Evolutionary conservation across 2,329 filamentous ascomycete genomes (phyloP).

Genomic region (Apiospora marii): DNA sequence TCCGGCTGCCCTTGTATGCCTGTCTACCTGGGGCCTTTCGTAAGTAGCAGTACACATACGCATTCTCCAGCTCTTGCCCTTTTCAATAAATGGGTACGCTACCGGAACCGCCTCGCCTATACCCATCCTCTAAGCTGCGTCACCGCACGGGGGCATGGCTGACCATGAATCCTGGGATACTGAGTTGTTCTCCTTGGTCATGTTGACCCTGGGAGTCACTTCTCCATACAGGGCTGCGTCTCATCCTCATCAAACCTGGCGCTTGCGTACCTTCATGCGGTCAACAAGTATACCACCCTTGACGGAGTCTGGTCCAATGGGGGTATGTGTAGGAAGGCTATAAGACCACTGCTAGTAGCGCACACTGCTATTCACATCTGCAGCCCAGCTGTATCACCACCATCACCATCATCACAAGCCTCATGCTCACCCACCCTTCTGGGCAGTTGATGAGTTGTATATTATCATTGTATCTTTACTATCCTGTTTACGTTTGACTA

Average conservation of each 20-base stretch:
- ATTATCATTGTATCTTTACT: neutral
- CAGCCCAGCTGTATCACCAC: constrained; percentile 10
- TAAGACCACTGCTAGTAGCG: neutral
- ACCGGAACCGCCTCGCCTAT: neutral
- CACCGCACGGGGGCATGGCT: constrained; percentile 13
- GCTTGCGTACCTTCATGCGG: constrained; percentile 1
- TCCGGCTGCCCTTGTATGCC: neutral
- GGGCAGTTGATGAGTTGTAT: constrained; percentile 1
- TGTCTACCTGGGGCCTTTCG: neutral
- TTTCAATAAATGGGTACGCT: neutral
- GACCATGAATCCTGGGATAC: neutral
- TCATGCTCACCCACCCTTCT: constrained; percentile 6
- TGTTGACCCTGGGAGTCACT: constrained; percentile 8
- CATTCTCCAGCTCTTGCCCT: neutral
- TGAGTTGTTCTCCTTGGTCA: neutral
- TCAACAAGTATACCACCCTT: constrained; percentile 2
- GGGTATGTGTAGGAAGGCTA: neutral
- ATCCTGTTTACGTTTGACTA: neutral
- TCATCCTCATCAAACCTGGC: constrained; percentile 13
- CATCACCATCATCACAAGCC: neutral
- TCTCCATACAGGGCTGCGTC: neutral
- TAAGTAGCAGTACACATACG: neutral
- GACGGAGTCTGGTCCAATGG: neutral
- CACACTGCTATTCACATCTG: neutral
- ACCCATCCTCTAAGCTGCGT: neutral